Evolutionary conservation across 805 yeast genomes (phyloP).

Genomic region (Saccharomycodes ludwigii): DNA sequence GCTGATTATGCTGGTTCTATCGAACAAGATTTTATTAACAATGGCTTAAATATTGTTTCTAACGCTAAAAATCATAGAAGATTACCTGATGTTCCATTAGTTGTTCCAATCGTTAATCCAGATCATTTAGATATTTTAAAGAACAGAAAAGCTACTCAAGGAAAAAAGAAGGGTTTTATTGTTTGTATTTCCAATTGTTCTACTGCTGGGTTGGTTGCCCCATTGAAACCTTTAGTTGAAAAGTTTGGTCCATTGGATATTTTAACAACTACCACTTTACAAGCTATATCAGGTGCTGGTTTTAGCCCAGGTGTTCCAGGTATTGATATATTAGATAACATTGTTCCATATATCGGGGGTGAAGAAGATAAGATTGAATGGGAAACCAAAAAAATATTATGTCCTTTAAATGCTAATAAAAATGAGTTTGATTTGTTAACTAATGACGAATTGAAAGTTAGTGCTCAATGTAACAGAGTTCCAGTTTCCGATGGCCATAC

Average conservation of each 20-base stretch:
- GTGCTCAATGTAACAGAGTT: slow-evolving; percentile 95
- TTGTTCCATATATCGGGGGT: slow-evolving; percentile 89
- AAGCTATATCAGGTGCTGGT: slow-evolving; percentile 98
- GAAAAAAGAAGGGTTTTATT: slow-evolving; percentile 66
- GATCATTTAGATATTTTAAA: slow-evolving; percentile 74
- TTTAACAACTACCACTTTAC: slow-evolving; percentile 82
- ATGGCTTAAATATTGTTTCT: slow-evolving; percentile 77
- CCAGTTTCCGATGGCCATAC: slow-evolving; percentile 98
- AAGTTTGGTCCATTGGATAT: slow-evolving; percentile 81
- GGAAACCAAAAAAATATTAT: slow-evolving; percentile 94
- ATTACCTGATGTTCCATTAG: slow-evolving; percentile 73
- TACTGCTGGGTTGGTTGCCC: slow-evolving; percentile 95
- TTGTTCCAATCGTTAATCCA: slow-evolving; percentile 91
- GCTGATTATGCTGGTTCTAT: slow-evolving; percentile 88
- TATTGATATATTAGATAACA: slow-evolving; percentile 86
- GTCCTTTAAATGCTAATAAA: slow-evolving; percentile 40
- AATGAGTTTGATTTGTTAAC: slow-evolving; percentile 44
- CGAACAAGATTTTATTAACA: slow-evolving; percentile 71
- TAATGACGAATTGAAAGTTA: slow-evolving; percentile 66
- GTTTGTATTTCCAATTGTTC: slow-evolving; percentile 97
- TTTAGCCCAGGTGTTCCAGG: slow-evolving; percentile 96
- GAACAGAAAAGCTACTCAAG: slow-evolving; percentile 42
- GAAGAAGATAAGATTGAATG: slow-evolving; percentile 98
- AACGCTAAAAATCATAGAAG: slow-evolving; percentile 96
- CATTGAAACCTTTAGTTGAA: slow-evolving; percentile 86